phyloP scores from a whole-genome alignment of 345 rosid genomes.

The Corchorus olitorius region DNA sequence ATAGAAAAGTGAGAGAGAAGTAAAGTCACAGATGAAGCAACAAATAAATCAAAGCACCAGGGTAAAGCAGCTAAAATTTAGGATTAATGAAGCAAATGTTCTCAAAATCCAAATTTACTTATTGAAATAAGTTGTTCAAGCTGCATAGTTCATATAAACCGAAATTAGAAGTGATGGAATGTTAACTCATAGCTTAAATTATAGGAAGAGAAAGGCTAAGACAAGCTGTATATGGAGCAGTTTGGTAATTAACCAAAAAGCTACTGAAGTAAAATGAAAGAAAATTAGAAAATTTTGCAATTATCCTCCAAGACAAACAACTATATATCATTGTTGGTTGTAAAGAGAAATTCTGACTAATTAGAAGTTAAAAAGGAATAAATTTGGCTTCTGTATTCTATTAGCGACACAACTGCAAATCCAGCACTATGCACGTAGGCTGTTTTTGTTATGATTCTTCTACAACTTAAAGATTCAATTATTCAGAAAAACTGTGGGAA shows the following conservation, averaged over 20 bases:
- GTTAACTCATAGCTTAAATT: background rate
- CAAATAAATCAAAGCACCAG: background rate
- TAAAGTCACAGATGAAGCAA: background rate
- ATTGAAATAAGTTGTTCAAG: background rate
- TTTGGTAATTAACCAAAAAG: background rate
- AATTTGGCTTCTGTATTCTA: background rate
- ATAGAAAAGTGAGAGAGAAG: background rate
- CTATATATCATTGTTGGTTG: background rate
- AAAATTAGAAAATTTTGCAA: background rate
- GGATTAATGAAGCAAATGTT: slow-evolving; percentile 8
- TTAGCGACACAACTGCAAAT: background rate
- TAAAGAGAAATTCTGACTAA: background rate
- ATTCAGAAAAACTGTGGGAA: background rate
- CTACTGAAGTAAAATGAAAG: background rate
- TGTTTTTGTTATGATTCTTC: background rate
- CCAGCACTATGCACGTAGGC: background rate
- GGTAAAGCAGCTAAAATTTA: slow-evolving; percentile 5
- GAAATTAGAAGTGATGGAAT: background rate
- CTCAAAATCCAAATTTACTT: background rate
- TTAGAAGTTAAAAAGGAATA: background rate
- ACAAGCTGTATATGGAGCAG: background rate
- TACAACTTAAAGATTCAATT: background rate
- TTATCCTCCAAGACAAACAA: background rate
- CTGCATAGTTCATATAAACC: background rate
- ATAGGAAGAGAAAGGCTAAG: background rate